These are phyloP conservation scores for Raphanus hybrid DNA, from an alignment of 441 rosid genomes.

Conservation along the genomic window DNA sequence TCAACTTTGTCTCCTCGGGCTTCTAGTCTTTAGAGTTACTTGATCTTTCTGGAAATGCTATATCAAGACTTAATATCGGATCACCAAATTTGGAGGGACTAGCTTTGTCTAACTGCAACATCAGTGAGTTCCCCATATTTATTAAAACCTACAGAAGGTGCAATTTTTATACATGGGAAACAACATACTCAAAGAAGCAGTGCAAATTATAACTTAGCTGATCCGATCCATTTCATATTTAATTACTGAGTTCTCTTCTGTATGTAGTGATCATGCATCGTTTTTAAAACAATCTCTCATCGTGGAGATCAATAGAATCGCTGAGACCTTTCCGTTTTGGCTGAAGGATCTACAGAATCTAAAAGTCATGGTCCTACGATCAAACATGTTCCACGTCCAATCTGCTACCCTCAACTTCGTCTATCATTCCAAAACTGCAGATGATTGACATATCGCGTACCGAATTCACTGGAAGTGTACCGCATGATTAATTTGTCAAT, in stretches of 20 bases:
- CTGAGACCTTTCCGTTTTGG: background rate
- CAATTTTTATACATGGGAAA: accelerated
- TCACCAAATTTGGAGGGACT: background rate
- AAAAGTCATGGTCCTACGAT: background rate
- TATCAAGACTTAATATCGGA: background rate
- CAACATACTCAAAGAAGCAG: background rate
- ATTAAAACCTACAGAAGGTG: background rate
- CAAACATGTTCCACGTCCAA: background rate
- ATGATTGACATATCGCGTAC: background rate
- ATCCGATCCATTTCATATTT: too few species aligned
- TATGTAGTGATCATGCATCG: too few species aligned
- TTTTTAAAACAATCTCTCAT: too few species aligned
- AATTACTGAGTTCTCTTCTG: too few species aligned
- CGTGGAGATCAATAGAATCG: background rate
- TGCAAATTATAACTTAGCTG: too few species aligned
- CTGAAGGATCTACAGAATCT: background rate
- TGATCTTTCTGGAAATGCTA: background rate
- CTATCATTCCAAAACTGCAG: background rate
- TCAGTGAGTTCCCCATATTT: background rate
- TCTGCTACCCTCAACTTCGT: background rate
- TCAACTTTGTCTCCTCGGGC: background rate
- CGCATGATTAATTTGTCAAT: background rate
- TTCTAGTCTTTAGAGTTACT: background rate
- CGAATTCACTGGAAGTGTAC: background rate
- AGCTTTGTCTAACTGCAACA: background rate